These are phyloP conservation scores for Scutellaria galericulata DNA, from an alignment of 257 asterid species.

Conservation along the genomic window DNA sequence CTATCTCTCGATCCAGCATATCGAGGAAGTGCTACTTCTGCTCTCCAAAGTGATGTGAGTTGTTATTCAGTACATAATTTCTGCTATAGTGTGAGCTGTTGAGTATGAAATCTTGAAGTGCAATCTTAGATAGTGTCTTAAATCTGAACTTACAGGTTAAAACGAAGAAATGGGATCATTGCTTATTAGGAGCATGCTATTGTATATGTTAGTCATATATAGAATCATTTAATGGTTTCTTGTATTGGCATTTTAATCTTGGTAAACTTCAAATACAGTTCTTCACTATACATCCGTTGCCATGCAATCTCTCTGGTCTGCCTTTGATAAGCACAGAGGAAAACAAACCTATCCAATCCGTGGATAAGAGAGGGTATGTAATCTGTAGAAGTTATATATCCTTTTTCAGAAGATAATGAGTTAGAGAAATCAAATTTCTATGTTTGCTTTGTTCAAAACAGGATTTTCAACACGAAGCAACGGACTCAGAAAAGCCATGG, in stretches of 20 bases:
- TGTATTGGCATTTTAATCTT: not conserved
- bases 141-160: not conserved
- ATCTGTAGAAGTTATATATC: not conserved
- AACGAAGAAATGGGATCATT: not conserved
- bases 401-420: not conserved
- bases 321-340: constrained; percentile 44
- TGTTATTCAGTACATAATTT: too few species aligned
- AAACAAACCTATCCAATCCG: constrained; percentile 41
- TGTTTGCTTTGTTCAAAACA: constrained; percentile 28
- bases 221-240: not conserved
- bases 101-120: too few species aligned
- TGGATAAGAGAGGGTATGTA: constrained; percentile 55
- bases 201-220: not conserved
- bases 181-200: not conserved
- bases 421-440: not conserved
- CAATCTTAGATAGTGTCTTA: not conserved
- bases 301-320: constrained; percentile 58
- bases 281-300: constrained; percentile 61
- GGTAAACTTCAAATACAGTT: constrained; percentile 48
- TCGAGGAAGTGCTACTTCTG: constrained; percentile 64
- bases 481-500: constrained; percentile 38
- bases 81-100: too few species aligned
- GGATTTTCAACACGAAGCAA: constrained; percentile 40
- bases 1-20: constrained; percentile 63
- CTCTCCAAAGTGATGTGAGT: constrained; percentile 65